Percentiles rank a stretch among this genome's conserved stretches.
Evolutionary conservation across 2,329 filamentous ascomycete genomes (phyloP).

Genomic region (Davidsoniella virescens): DNA sequence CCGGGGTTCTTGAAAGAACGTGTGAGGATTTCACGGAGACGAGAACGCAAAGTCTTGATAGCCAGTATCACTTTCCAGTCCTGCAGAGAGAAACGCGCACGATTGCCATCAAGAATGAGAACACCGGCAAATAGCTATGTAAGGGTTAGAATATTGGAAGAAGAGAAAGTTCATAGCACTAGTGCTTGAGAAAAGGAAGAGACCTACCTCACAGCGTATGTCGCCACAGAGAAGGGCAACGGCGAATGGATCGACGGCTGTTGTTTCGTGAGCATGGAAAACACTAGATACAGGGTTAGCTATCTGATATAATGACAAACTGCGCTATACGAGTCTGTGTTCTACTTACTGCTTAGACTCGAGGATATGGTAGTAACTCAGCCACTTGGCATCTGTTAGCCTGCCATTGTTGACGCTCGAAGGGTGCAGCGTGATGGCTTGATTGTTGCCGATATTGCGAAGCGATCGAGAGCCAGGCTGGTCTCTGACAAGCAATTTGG

Average conservation of each 20-base stretch:
- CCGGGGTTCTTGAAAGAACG: constrained; percentile 53
- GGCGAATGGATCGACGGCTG: constrained; percentile 63
- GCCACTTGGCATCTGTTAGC: constrained; percentile 49
- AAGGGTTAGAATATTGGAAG: no score
- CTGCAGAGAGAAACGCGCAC: constrained; percentile 63
- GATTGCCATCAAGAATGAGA: constrained; percentile 72
- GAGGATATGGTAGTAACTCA: constrained; percentile 97
- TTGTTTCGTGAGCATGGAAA: constrained; percentile 83
- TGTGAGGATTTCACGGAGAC: constrained; percentile 60
- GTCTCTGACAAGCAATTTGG: constrained; percentile 73
- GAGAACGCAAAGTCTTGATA: constrained; percentile 62
- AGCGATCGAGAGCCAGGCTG: constrained; percentile 54
- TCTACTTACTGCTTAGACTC: constrained; percentile 58
- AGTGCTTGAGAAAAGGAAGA: background rate
- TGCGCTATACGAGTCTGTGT: background rate
- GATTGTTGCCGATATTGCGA: constrained; percentile 86
- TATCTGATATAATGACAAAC: background rate
- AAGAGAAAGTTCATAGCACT: background rate
- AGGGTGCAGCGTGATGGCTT: constrained; percentile 72
- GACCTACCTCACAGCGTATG: constrained; percentile 60
- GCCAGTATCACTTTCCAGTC: constrained; percentile 87
- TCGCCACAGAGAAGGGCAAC: constrained; percentile 78
- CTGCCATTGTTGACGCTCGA: constrained; percentile 72
- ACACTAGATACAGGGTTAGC: constrained; percentile 29
- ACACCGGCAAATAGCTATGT: constrained; percentile 68